Conservation (phyloP, 2,329 filamentous ascomycete species). For the Onygena corvina region DNA sequence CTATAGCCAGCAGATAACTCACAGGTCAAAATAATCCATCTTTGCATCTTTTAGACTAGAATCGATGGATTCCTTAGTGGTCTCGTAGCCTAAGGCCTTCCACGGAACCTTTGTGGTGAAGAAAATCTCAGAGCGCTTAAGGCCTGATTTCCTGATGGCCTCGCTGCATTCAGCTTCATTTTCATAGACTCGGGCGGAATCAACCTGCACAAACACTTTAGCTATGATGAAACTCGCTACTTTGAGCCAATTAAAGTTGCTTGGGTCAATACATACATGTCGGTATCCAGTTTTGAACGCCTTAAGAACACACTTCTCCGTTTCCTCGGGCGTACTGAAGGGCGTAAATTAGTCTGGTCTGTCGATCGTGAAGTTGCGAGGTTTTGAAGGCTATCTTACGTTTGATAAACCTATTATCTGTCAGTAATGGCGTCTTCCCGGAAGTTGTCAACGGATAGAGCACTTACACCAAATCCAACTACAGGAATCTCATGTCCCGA, state of each 20-base stretch:
- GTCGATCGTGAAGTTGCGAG: neutral
- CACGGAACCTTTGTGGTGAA: slow-evolving; percentile 51
- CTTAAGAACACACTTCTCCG: slow-evolving; percentile 47
- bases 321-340: slow-evolving; percentile 42
- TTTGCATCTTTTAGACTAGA: slow-evolving; percentile 50
- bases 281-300: slow-evolving; percentile 46
- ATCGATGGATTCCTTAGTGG: slow-evolving; percentile 51
- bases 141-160: slow-evolving; percentile 41
- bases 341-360: neutral
- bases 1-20: slow-evolving; percentile 22
- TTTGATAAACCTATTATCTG: slow-evolving; percentile 28
- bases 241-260: neutral
- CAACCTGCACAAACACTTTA: slow-evolving; percentile 34
- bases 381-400: slow-evolving; percentile 18
- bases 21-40: slow-evolving; percentile 55
- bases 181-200: slow-evolving; percentile 46
- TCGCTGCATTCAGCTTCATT: slow-evolving; percentile 46
- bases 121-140: slow-evolving; percentile 47
- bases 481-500: slow-evolving; percentile 51
- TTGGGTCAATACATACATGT: slow-evolving; percentile 33
- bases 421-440: neutral
- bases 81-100: slow-evolving; percentile 47
- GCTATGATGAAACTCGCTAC: too few species aligned
- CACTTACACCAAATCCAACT: slow-evolving; percentile 38
- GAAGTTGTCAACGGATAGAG: neutral